A percentile compares a stretch with the other conserved stretches of the same genome.
These are phyloP conservation scores for Tricholoma matsutake DNA, from an alignment of 768 basidiomycete genomes.

Conservation along the genomic window DNA sequence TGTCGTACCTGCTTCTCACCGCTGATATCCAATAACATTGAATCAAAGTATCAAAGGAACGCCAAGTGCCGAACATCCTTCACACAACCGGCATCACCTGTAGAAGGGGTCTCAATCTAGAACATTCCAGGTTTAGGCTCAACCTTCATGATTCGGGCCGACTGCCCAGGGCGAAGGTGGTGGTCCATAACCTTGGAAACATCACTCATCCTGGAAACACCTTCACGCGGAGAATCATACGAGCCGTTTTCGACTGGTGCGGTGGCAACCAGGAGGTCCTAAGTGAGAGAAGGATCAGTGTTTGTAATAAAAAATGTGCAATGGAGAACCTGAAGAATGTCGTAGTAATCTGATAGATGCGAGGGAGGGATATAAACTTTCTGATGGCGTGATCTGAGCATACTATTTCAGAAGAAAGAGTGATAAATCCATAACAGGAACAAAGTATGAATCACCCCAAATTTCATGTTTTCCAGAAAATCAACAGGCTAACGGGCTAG, in stretches of 20 bases:
- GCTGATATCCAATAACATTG: conserved; percentile 26
- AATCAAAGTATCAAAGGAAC: conserved; percentile 29
- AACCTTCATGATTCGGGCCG: conserved; percentile 22
- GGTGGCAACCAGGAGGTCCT: conserved; percentile 29
- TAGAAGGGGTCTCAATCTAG: conserved; percentile 29
- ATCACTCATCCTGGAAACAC: conserved; percentile 27
- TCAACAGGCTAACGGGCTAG: conserved; percentile 27
- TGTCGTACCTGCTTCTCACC: conserved; percentile 5
- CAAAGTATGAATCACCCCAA: conserved; percentile 16
- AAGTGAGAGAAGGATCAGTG: neutral
- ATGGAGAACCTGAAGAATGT: conserved; percentile 26
- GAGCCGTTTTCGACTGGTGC: conserved; percentile 21
- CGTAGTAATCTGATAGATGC: conserved; percentile 29
- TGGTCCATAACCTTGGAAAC: conserved; percentile 29
- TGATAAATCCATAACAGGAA: neutral
- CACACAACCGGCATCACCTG: conserved; percentile 24
- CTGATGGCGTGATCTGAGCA: conserved; percentile 23
- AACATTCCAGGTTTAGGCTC: conserved; percentile 27
- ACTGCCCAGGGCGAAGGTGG: conserved; percentile 33
- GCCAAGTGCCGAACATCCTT: conserved; percentile 24
- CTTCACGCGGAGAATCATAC: conserved; percentile 34
- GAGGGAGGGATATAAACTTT: conserved; percentile 29
- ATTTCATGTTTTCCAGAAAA: conserved; percentile 17
- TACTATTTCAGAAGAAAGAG: conserved; percentile 8
- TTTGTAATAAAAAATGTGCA: neutral